Percentiles rank a stretch among this genome's conserved stretches.
Evolutionary conservation across 805 yeast genomes (phyloP).

Genomic region (Yueomyces sinensis): DNA sequence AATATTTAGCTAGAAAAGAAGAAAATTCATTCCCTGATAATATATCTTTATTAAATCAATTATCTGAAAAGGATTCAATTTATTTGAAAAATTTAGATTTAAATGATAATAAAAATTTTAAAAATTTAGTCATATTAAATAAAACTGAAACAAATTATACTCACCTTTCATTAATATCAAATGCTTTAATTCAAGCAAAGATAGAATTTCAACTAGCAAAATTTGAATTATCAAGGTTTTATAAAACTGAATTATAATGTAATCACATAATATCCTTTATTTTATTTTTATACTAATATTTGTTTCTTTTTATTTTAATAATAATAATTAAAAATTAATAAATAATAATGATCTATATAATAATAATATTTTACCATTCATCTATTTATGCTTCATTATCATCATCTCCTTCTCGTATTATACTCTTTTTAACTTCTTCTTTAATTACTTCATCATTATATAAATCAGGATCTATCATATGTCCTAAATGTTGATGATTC

Average conservation of each 20-base stretch:
- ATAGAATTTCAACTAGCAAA: slow-evolving; percentile 33
- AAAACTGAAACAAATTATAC: slow-evolving; percentile 18
- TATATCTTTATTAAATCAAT: slow-evolving; percentile 3
- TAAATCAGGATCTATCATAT: slow-evolving; percentile 30
- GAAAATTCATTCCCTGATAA: slow-evolving; percentile 15
- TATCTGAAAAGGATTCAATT: slow-evolving; percentile 5
- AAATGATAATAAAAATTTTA: slow-evolving; percentile 4
- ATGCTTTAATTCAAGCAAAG: slow-evolving; percentile 36
- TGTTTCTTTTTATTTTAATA: too few relatives aligned
- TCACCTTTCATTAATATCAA: slow-evolving; percentile 31
- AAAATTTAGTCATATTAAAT: slow-evolving; percentile 15
- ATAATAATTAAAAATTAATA: too few relatives aligned
- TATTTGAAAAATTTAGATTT: slow-evolving; percentile 7
- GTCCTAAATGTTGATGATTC: slow-evolving; percentile 42
- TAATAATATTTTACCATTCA: too few relatives aligned
- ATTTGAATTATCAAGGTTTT: slow-evolving; percentile 34
- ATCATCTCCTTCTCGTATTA: too few relatives aligned
- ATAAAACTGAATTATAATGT: slow-evolving; percentile 21
- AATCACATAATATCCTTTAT: too few relatives aligned
- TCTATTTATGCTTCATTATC: too few relatives aligned
- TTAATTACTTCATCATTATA: neutral
- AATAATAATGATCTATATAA: too few relatives aligned
- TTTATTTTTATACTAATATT: too few relatives aligned
- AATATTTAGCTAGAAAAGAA: slow-evolving; percentile 56
- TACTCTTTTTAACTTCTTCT: too few relatives aligned